phyloP scores from a whole-genome alignment of 2,329 filamentous ascomycete genomes.

The Byssothecium circinans region DNA sequence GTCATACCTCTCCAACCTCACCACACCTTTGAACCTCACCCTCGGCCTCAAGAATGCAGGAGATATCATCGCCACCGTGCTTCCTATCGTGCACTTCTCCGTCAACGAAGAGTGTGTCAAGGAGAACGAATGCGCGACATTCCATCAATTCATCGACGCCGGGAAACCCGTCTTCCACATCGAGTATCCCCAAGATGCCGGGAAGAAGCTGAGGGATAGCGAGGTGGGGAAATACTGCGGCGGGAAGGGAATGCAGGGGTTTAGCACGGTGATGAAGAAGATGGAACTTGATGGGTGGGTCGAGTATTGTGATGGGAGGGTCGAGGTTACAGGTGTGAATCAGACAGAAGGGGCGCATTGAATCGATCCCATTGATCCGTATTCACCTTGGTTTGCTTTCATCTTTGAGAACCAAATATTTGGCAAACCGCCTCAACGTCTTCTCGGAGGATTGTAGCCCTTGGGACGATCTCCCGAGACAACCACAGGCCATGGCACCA shows the following conservation, averaged over 20 bases:
- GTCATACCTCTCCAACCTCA: conserved; percentile 60
- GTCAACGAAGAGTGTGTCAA: conserved; percentile 72
- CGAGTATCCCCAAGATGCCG: conserved; percentile 64
- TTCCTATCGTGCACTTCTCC: conserved; percentile 61
- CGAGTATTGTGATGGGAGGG: conserved; percentile 53
- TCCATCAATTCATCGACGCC: conserved; percentile 59
- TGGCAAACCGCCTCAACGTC: neutral
- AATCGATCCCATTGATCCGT: neutral
- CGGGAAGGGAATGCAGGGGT: conserved; percentile 48
- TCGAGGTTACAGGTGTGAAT: conserved; percentile 26
- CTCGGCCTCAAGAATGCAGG: conserved; percentile 71
- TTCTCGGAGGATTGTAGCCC: neutral
- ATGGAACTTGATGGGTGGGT: conserved; percentile 66
- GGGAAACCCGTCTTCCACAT: conserved; percentile 73
- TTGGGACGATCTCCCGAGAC: neutral
- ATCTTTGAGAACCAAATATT: neutral
- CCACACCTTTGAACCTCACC: conserved; percentile 58
- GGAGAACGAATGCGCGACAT: conserved; percentile 62
- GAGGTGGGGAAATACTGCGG: conserved; percentile 48
- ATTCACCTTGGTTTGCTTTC: neutral
- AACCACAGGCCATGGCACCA: neutral
- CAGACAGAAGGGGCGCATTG: conserved; percentile 7
- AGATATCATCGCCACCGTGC: conserved; percentile 57
- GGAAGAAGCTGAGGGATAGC: conserved; percentile 39
- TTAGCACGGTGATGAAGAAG: conserved; percentile 68